phyloP scores from a whole-genome alignment of 2,329 filamentous ascomycete species.

The Scytalidium sp. region DNA sequence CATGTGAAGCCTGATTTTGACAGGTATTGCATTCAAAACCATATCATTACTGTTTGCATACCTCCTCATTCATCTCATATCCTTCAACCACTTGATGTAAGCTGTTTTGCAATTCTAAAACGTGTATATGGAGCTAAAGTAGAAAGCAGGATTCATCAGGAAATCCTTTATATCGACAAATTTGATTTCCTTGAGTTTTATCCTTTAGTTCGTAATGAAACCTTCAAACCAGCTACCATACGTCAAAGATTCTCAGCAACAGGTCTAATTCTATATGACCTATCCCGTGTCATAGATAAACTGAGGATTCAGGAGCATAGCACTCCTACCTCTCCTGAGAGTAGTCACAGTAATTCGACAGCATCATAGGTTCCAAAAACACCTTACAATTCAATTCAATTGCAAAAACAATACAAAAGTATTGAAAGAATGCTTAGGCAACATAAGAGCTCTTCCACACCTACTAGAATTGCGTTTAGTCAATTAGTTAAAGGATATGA shows the following conservation, averaged over 20 bases:
- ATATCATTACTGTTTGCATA: slow-evolving; percentile 32
- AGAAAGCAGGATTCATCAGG: slow-evolving; percentile 13
- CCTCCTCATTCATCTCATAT: slow-evolving; percentile 30
- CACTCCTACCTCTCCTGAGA: slow-evolving; percentile 4
- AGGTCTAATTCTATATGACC: slow-evolving; percentile 26
- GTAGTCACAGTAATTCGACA: not conserved
- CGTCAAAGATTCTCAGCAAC: slow-evolving; percentile 23
- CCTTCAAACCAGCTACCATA: slow-evolving; percentile 25
- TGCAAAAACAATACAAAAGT: slow-evolving; percentile 8
- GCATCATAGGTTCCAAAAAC: slow-evolving; percentile 8
- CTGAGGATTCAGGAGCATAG: not conserved
- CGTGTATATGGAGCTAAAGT: slow-evolving; percentile 23
- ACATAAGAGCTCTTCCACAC: slow-evolving; percentile 3
- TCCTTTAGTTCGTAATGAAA: slow-evolving; percentile 14
- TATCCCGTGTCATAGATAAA: slow-evolving; percentile 21
- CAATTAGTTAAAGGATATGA: slow-evolving; percentile 16
- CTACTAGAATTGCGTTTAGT: not conserved
- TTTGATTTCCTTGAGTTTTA: slow-evolving; percentile 20
- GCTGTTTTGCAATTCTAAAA: slow-evolving; percentile 29
- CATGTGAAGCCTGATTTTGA: slow-evolving; percentile 29
- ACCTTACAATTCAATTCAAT: slow-evolving; percentile 9
- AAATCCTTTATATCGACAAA: slow-evolving; percentile 24
- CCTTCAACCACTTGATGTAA: slow-evolving; percentile 33
- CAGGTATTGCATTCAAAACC: slow-evolving; percentile 24
- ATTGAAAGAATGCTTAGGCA: slow-evolving; percentile 1